Evolutionary conservation across 441 rosid species (phyloP).

Genomic region (Mallotus repandus): DNA sequence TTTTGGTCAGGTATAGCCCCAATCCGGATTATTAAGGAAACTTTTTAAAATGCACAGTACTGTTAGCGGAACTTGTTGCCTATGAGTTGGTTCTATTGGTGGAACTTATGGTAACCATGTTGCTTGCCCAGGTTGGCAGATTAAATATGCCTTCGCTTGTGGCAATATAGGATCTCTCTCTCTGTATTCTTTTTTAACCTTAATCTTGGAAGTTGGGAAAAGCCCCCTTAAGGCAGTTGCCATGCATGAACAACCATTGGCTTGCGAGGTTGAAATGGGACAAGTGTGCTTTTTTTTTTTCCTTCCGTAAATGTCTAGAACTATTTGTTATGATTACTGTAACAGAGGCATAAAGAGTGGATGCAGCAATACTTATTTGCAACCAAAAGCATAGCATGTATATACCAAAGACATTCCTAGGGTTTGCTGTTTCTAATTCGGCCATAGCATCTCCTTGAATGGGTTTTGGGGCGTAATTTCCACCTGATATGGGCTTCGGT

Average conservation of each 20-base stretch:
- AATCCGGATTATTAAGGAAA: slow-evolving; percentile 13
- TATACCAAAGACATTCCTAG: no score
- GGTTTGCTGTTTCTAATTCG: no score
- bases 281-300: no score
- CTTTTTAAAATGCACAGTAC: slow-evolving; percentile 4
- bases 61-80: slow-evolving; percentile 4
- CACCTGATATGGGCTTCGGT: no score
- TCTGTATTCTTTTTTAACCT: not conserved
- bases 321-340: no score
- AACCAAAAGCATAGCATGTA: no score
- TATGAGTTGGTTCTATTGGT: not conserved
- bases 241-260: no score
- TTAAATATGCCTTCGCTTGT: slow-evolving; percentile 22
- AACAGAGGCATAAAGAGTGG: no score
- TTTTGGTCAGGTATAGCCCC: slow-evolving; percentile 36
- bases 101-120: slow-evolving; percentile 15
- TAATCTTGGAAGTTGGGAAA: slow-evolving; percentile 6
- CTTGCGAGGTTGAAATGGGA: no score
- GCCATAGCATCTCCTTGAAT: no score
- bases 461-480: no score
- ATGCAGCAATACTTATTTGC: no score
- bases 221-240: not conserved
- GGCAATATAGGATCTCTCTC: slow-evolving; percentile 20
- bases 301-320: not conserved
- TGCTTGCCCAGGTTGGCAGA: slow-evolving; percentile 28